Percentiles rank a stretch among this genome's conserved stretches.
phyloP scores from a whole-genome alignment of 2,329 filamentous ascomycete species.

The Mariannaea elegans region DNA sequence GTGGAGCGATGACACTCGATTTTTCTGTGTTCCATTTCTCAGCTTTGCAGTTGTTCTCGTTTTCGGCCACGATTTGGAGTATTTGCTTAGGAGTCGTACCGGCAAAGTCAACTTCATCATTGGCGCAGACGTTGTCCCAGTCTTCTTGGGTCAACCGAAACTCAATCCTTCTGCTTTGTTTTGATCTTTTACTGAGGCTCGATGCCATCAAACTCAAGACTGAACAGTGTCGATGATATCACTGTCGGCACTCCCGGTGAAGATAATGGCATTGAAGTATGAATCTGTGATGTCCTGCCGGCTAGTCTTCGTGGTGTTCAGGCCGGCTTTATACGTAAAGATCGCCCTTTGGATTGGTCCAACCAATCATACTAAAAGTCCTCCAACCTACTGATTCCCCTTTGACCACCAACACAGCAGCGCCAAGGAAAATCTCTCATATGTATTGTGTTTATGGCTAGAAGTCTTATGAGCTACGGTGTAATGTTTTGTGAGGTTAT shows the following conservation, averaged over 20 bases:
- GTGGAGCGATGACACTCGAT: too few relatives aligned
- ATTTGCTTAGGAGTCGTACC: conserved; percentile 76
- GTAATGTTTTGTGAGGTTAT: conserved; percentile 29
- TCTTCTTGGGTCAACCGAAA: conserved; percentile 62
- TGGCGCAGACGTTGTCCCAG: conserved; percentile 57
- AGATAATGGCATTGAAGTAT: too few relatives aligned
- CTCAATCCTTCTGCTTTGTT: conserved; percentile 62
- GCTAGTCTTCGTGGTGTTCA: too few relatives aligned
- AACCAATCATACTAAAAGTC: too few relatives aligned
- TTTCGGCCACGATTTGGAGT: conserved; percentile 76
- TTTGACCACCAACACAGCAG: too few relatives aligned
- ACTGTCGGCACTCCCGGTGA: conserved; percentile 58
- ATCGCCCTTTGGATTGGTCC: too few relatives aligned
- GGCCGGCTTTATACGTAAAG: too few relatives aligned
- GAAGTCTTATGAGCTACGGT: conserved; percentile 18
- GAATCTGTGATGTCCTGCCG: too few relatives aligned
- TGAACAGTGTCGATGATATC: conserved; percentile 39
- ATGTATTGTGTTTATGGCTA: neutral
- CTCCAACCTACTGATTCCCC: too few relatives aligned
- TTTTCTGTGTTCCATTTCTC: too few relatives aligned
- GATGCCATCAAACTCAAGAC: conserved; percentile 30
- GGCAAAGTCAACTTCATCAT: conserved; percentile 71
- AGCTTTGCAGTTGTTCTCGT: too few relatives aligned
- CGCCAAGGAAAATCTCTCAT: conserved; percentile 29
- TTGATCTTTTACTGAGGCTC: conserved; percentile 17